These are phyloP conservation scores for Lindgomyces ingoldianus DNA, from an alignment of 495 filamentous ascomycete species.

Conservation along the genomic window DNA sequence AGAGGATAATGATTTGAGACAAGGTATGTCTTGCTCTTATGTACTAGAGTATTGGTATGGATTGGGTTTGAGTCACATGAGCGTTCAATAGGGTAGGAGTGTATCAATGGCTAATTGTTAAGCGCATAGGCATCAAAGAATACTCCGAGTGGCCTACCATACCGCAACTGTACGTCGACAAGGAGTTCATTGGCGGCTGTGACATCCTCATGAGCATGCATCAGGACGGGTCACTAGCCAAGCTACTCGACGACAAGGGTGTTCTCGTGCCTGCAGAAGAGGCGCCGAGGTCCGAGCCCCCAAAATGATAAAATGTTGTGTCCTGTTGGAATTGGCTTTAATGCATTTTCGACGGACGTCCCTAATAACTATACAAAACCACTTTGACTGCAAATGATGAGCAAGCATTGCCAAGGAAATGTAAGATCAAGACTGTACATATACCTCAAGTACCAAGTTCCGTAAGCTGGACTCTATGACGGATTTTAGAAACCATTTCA, in stretches of 20 bases:
- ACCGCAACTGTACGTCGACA: constrained; percentile 90
- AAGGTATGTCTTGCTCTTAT: constrained; percentile 59
- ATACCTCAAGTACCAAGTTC: not conserved
- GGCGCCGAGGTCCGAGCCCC: constrained; percentile 19
- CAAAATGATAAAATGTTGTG: constrained; percentile 6
- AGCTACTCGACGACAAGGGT: constrained; percentile 84
- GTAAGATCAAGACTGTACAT: constrained; percentile 1
- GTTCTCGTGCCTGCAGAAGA: constrained; percentile 57
- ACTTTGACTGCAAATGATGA: not conserved
- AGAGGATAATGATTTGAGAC: constrained; percentile 81
- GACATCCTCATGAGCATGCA: constrained; percentile 98
- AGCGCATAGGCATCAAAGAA: constrained; percentile 82
- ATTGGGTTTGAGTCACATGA: not conserved
- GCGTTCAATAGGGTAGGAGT: not conserved
- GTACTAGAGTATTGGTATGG: not conserved
- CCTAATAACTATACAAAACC: not conserved
- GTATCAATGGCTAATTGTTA: constrained; percentile 26
- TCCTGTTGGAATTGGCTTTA: not conserved
- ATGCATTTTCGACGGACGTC: not conserved
- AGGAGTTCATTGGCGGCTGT: constrained; percentile 95
- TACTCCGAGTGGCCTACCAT: constrained; percentile 99
- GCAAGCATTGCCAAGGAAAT: not conserved
- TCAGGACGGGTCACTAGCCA: constrained; percentile 90
- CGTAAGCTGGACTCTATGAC: not conserved
- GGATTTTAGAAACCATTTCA: no score